phyloP scores from a whole-genome alignment of 2,329 filamentous ascomycete genomes.

The Apiospora arundinis region DNA sequence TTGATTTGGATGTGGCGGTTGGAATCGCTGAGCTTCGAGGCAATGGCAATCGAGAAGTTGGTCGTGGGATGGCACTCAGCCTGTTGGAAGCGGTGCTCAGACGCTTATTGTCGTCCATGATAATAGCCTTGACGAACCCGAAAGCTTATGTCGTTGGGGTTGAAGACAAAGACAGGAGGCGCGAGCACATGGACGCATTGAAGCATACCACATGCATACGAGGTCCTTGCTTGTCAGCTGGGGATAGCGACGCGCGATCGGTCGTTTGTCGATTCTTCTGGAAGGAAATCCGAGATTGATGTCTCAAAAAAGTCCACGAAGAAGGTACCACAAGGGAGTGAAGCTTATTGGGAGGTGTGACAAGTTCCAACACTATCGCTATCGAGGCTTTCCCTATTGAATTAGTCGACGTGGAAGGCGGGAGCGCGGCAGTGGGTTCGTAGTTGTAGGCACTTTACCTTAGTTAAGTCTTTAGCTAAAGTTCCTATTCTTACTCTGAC shows the following conservation, averaged over 20 bases:
- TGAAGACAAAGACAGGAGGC: slow-evolving; percentile 13
- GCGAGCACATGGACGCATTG: slow-evolving; percentile 16
- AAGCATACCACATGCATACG: not conserved
- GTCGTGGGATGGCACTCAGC: slow-evolving; percentile 37
- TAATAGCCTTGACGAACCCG: not conserved
- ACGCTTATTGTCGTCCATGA: slow-evolving; percentile 21
- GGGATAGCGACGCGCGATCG: not conserved
- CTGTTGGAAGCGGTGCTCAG: slow-evolving; percentile 25
- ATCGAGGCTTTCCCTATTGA: slow-evolving; percentile 4
- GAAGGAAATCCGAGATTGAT: slow-evolving; percentile 4
- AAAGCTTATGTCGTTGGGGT: slow-evolving; percentile 5
- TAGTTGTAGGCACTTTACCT: not conserved
- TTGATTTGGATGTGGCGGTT: slow-evolving; percentile 24
- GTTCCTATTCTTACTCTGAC: slow-evolving; percentile 13
- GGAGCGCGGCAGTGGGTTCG: not conserved
- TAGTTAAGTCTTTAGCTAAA: not conserved
- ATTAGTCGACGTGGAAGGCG: slow-evolving; percentile 10
- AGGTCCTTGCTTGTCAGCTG: slow-evolving; percentile 8
- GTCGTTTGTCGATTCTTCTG: slow-evolving; percentile 8
- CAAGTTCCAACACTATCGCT: not conserved
- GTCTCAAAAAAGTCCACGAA: slow-evolving; percentile 1
- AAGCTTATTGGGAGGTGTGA: not conserved
- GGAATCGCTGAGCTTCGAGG: slow-evolving; percentile 35
- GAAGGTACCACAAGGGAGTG: slow-evolving; percentile 3
- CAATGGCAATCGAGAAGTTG: slow-evolving; percentile 40